Base-by-base conservation (phyloP, 2,329 filamentous ascomycete species). In the Aspergillus cejpii region DNA sequence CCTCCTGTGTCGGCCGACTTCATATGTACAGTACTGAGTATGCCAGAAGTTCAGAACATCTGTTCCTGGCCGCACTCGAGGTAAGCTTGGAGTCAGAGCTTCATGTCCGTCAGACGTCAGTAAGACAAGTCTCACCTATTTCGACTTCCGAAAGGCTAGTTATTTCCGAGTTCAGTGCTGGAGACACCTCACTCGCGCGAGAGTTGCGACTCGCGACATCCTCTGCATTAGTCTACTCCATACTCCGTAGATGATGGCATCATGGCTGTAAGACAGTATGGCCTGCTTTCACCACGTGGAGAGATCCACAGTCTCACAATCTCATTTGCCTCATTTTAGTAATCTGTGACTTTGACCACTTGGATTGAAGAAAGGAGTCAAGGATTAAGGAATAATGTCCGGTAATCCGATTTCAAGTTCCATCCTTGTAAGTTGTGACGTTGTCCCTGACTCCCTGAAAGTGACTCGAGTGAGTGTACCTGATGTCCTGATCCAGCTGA, bases 81-180 rank as follows among this genome's bases (percentile, higher is more conserved):
- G n/a, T n/a, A n/a, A n/a, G n/a, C n/a, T n/a, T n/a, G n/a, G n/a
- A n/a, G n/a, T n/a, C n/a, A n/a, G n/a, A n/a, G n/a, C n/a, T n/a
- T n/a, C n/a, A n/a, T n/a, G n/a, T n/a, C n/a, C n/a, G n/a, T n/a
- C n/a, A n/a, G n/a, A n/a, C n/a, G n/a, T n/a, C 63, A 59, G 4
- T 57, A 61, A 1, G 53, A 63, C 2, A 43, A 58, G 5, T 72
- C 66, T 48, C 63, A 72, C 31, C 21, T 44, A 2, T 49, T 48
- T 11, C 57, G 54, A 6, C 45, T 73, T 6, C 60, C 61, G 1
- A n/a, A n/a, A n/a, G n/a, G n/a, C n/a, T n/a, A n/a, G n/a, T n/a
- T n/a, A 44, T 71, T 7, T 66, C 61, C 5, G 70, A 70, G 3
- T 73, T 72, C 56, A 72, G 69, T 42, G 68, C 71, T 1, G 70